Percentiles rank a stretch among this genome's conserved stretches.
phyloP scores from a whole-genome alignment of 2,329 filamentous ascomycete genomes.

The Stagonosporopsis cucurbitacearum region DNA sequence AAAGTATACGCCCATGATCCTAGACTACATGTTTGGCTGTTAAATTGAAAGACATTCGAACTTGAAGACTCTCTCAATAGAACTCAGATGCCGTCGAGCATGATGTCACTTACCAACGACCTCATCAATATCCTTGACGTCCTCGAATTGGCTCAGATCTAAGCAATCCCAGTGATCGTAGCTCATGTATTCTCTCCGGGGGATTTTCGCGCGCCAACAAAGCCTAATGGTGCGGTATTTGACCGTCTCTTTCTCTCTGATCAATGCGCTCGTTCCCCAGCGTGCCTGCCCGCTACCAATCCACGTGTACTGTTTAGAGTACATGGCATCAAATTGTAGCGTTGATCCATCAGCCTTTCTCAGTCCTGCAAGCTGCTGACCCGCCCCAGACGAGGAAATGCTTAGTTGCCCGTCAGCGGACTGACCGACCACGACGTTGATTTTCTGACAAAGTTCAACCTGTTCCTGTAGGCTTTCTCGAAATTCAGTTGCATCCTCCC shows the following conservation, averaged over 20 bases:
- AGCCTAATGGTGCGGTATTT: conserved; percentile 24
- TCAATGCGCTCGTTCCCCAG: conserved; percentile 15
- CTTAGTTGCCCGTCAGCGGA: not conserved
- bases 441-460: conserved; percentile 9
- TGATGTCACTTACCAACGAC: not conserved
- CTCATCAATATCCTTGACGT: not conserved
- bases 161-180: conserved; percentile 35
- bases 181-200: conserved; percentile 32
- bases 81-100: not conserved
- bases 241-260: conserved; percentile 14
- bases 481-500: conserved; percentile 19
- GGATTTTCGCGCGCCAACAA: conserved; percentile 29
- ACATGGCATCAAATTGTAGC: conserved; percentile 18
- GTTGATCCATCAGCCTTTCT: conserved; percentile 15
- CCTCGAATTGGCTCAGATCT: conserved; percentile 5
- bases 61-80: not conserved
- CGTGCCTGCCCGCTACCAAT: conserved; percentile 18
- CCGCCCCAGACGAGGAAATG: not conserved
- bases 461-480: conserved; percentile 11
- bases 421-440: not conserved
- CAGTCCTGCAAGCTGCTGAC: conserved; percentile 1
- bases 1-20: not conserved
- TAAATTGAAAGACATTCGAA: too few relatives aligned
- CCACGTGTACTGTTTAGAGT: conserved; percentile 27
- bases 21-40: not conserved